phyloP scores from a whole-genome alignment of 2,329 filamentous ascomycete genomes.

The Byssoonygena ceratinophila region DNA sequence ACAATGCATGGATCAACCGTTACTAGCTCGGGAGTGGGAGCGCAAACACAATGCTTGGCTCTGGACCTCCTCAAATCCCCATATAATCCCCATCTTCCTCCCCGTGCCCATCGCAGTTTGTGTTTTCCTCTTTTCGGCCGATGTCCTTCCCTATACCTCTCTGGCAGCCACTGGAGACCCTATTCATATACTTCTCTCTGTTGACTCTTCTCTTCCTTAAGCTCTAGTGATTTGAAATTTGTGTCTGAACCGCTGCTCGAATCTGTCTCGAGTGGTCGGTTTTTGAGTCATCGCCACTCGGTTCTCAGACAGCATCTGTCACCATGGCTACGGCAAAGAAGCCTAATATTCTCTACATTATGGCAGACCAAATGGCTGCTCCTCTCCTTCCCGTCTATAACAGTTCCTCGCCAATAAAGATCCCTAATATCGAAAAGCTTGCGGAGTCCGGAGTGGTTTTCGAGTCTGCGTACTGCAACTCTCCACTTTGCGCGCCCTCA shows the following conservation, averaged over 20 bases:
- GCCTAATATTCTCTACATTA: constrained; percentile 83
- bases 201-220: neutral
- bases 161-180: neutral
- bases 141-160: neutral
- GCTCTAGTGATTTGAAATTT: neutral
- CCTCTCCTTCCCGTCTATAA: constrained; percentile 90
- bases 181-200: neutral
- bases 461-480: constrained; percentile 88
- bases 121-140: neutral
- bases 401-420: constrained; percentile 76
- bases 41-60: constrained; percentile 2
- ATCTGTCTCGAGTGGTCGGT: neutral
- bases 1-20: constrained; percentile 5
- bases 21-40: constrained; percentile 1
- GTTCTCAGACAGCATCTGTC: neutral
- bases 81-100: constrained; percentile 1
- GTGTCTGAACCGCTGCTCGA: neutral
- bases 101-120: neutral
- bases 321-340: constrained; percentile 31
- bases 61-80: constrained; percentile 1
- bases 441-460: constrained; percentile 78
- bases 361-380: constrained; percentile 90
- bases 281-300: neutral
- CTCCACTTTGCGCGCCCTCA: constrained; percentile 81
- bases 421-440: constrained; percentile 75